Evolutionary conservation across 1,284 basidiomycete species (phyloP), one percentile per base, ranked within the genome.

Genomic region (Phellopilus nigrolimitatus): DNA sequence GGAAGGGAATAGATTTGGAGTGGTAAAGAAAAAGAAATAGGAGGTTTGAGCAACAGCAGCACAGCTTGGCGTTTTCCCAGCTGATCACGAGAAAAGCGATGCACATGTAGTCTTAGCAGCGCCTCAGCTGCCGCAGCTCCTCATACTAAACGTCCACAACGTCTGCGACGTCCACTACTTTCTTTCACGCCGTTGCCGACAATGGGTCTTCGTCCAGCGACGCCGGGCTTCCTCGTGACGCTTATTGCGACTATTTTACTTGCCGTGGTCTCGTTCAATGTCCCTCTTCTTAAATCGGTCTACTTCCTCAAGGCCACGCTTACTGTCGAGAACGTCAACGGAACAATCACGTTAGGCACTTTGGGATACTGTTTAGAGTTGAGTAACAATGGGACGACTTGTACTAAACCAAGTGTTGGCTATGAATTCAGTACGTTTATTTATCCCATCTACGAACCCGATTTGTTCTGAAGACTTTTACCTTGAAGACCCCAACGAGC

Each of bases 271-370:
- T 84, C 86, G 17, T 94, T 95, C 72, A 88, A 83, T 56, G 89
- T 91, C 5, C 92, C 92, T 0, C 78, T 82, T 62, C 74, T 94
- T 71, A 93, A 90, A 66, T 84, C 83, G 2, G 68, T 94, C 33
- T 92, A 78, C 69, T 94, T 95, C 66, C 81, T 95, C 62, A 81
- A 84, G 62, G 92, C 90, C 1, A 76, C 69, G 1, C 76, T 90
- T 51, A 61, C 71, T 0, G 66, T 70, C 4, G 68, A 73, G 24
- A 69, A 72, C 19, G 64, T 75, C 39, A 72, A 68, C 42, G 90
- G 88, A 13, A 70, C 73, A 1, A 77, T 93, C 38, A 87, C 79
- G 0, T 86, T 95, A 61, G 92, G 92, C 1, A 90, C 88, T 0
- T 67, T 95, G 39, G 92, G 92, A 0, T 95, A 91, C 60, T 95